Evolutionary conservation across 2,329 filamentous ascomycete species (phyloP).

Genomic region (Diplodia sapinea): DNA sequence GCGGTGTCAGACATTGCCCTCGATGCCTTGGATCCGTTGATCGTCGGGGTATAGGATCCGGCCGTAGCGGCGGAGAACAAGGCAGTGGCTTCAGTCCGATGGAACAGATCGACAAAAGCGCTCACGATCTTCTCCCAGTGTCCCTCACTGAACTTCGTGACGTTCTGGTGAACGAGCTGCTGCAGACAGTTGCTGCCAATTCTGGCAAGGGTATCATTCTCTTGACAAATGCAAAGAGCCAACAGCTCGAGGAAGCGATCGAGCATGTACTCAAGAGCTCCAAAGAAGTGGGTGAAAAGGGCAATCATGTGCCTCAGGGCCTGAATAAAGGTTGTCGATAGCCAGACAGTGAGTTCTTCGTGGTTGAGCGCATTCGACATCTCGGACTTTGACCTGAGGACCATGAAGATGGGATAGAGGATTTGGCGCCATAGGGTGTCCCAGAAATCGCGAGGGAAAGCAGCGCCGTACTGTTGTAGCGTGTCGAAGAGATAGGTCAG

Average conservation of each 20-base stretch:
- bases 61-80: conserved; percentile 82
- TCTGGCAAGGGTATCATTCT: conserved; percentile 96
- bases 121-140: conserved; percentile 97
- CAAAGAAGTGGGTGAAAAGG: conserved; percentile 98
- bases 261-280: conserved; percentile 95
- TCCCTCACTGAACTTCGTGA: conserved; percentile 82
- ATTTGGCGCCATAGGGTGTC: conserved; percentile 97
- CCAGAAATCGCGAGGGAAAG: conserved; percentile 95
- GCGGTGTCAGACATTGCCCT: conserved; percentile 43
- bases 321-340: conserved; percentile 99
- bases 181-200: conserved; percentile 99
- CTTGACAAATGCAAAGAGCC: conserved; percentile 95
- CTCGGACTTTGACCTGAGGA: conserved; percentile 92
- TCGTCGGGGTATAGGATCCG: conserved; percentile 51
- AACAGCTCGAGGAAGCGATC: conserved; percentile 95
- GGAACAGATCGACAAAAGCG: conserved; percentile 94
- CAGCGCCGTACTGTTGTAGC: conserved; percentile 84
- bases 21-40: conserved; percentile 48
- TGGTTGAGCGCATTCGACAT: conserved; percentile 95
- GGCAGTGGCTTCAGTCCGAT: conserved; percentile 91
- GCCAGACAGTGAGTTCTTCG: conserved; percentile 96
- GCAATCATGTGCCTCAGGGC: conserved; percentile 98
- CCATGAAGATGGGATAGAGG: conserved; percentile 97
- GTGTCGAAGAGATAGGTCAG: conserved; percentile 97
- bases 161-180: conserved; percentile 94